These are phyloP conservation scores for Clavulina sp. DNA, from an alignment of 768 basidiomycete genomes.

Conservation along the genomic window DNA sequence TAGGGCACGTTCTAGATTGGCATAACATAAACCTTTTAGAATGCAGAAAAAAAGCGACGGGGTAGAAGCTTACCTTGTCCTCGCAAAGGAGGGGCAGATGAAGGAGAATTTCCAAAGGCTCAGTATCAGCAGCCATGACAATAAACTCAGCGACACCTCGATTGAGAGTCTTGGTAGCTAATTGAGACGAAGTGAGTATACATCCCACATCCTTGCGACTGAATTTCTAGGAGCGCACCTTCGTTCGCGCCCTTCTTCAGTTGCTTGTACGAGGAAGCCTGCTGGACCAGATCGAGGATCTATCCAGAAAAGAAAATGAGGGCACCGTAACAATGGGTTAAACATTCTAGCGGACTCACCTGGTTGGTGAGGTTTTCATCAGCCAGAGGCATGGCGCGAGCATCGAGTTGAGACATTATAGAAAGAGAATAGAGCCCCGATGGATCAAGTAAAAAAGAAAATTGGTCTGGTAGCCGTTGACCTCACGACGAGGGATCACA, in stretches of 20 bases:
- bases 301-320: constrained; percentile 16
- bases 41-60: not conserved
- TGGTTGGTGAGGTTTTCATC: constrained; percentile 78
- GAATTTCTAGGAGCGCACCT: constrained; percentile 28
- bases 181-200: not conserved
- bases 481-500: too few species aligned
- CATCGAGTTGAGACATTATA: not conserved
- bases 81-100: constrained; percentile 96
- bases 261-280: constrained; percentile 94
- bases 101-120: constrained; percentile 92
- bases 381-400: constrained; percentile 65
- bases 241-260: constrained; percentile 99
- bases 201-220: not conserved
- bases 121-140: constrained; percentile 89
- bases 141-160: constrained; percentile 97
- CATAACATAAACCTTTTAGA: not conserved
- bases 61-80: constrained; percentile 54
- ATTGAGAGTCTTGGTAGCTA: constrained; percentile 95
- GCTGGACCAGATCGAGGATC: constrained; percentile 93
- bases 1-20: constrained; percentile 77
- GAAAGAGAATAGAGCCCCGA: too few species aligned
- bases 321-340: not conserved
- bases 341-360: constrained; percentile 23
- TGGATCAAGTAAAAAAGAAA: too few species aligned
- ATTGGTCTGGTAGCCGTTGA: too few species aligned